phyloP scores from a whole-genome alignment of 179 eudicot species.

The Carnegiea gigantea region DNA sequence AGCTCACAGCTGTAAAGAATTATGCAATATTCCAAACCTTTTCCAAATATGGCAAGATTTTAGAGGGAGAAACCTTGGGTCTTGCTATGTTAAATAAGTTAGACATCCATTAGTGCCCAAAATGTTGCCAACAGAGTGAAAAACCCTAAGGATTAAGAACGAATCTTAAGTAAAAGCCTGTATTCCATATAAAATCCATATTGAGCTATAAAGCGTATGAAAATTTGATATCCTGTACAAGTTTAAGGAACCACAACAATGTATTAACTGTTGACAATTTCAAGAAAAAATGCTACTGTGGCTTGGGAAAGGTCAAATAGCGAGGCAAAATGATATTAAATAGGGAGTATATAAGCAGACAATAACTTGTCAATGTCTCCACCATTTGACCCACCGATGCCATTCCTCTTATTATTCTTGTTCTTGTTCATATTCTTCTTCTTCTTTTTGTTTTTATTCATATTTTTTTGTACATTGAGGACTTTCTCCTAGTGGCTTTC shows the following conservation, averaged over 20 bases:
- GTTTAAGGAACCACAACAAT: too few relatives aligned
- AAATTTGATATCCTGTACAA: too few relatives aligned
- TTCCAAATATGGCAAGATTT: not conserved
- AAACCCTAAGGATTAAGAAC: too few relatives aligned
- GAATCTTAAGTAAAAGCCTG: too few relatives aligned
- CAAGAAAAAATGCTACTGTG: too few relatives aligned
- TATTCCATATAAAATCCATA: too few relatives aligned
- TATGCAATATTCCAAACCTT: not conserved
- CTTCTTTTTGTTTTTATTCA: constrained; percentile 33
- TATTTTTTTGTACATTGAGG: constrained; percentile 34
- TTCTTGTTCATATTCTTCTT: constrained; percentile 36
- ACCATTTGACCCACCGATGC: constrained; percentile 31
- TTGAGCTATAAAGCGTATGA: too few relatives aligned
- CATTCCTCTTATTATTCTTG: constrained; percentile 35
- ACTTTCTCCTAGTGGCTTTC: constrained; percentile 27
- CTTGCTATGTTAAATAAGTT: too few relatives aligned
- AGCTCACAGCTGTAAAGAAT: not conserved
- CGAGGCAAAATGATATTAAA: not conserved
- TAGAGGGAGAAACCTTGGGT: not conserved
- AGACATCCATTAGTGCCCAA: too few relatives aligned
- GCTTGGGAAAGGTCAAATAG: not conserved
- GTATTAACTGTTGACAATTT: too few relatives aligned
- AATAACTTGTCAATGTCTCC: constrained; percentile 62
- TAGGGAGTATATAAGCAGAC: not conserved
- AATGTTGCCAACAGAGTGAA: too few relatives aligned